phyloP scores from a whole-genome alignment of 306 rosid genomes.

The Lupinus albus region DNA sequence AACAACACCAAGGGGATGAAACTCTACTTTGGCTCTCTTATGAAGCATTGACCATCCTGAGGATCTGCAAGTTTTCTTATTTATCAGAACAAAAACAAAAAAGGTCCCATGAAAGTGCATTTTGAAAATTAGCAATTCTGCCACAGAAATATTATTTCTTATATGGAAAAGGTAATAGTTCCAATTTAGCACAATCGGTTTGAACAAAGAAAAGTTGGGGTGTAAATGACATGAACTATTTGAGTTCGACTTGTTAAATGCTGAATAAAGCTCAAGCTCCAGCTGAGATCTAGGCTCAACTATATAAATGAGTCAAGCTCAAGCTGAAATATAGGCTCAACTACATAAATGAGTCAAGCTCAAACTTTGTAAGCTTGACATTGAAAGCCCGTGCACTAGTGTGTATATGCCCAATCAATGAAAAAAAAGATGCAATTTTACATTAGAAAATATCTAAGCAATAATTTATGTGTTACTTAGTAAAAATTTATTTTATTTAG shows the following conservation, averaged over 20 bases:
- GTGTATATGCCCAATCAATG: too few species aligned
- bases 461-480: too few species aligned
- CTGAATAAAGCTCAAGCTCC: background rate
- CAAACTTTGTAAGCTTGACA: background rate
- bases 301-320: background rate
- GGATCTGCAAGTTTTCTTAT: slow-evolving; percentile 55
- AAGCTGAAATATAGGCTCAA: background rate
- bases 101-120: slow-evolving; percentile 30
- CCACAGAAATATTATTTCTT: slow-evolving; percentile 14
- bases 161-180: background rate
- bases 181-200: slow-evolving; percentile 12
- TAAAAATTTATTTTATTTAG: too few species aligned
- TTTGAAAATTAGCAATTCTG: slow-evolving; percentile 10
- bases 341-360: background rate
- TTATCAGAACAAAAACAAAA: slow-evolving; percentile 22
- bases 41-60: slow-evolving; percentile 80
- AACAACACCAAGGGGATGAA: slow-evolving; percentile 89
- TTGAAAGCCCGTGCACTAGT: too few species aligned
- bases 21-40: slow-evolving; percentile 83
- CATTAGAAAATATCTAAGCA: too few species aligned
- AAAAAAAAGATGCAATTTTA: too few species aligned
- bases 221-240: background rate
- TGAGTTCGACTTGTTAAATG: background rate
- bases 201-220: slow-evolving; percentile 27
- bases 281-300: background rate